A percentile compares a stretch with the other conserved stretches of the same genome.
These are phyloP conservation scores for Butyriboletus loyo DNA, from an alignment of 768 basidiomycete species.

Conservation along the genomic window DNA sequence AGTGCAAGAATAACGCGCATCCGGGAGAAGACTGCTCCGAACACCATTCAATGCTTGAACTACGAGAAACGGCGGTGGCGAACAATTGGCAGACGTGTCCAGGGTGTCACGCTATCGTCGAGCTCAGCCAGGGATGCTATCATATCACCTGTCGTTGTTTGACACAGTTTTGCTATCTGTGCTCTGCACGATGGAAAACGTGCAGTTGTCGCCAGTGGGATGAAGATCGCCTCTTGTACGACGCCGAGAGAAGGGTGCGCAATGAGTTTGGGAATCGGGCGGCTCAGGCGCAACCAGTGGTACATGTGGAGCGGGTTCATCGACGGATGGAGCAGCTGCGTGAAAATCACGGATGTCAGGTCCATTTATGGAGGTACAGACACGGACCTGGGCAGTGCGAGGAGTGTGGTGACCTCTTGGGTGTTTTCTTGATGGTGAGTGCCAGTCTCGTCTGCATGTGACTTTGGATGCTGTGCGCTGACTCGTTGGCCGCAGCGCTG, in stretches of 20 bases:
- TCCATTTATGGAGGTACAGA: constrained; percentile 44
- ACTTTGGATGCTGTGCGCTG: not conserved
- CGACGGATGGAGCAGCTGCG: constrained; percentile 38
- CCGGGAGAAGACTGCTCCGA: constrained; percentile 38
- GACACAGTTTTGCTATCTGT: constrained; percentile 63
- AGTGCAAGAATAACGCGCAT: constrained; percentile 51
- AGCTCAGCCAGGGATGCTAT: constrained; percentile 55
- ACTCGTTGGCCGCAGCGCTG: constrained; percentile 21
- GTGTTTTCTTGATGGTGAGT: constrained; percentile 47
- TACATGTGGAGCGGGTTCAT: constrained; percentile 19
- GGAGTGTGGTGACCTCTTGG: constrained; percentile 40
- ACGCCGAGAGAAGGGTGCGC: constrained; percentile 23
- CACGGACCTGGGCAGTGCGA: constrained; percentile 45
- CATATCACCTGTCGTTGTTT: constrained; percentile 57
- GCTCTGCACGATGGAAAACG: constrained; percentile 58
- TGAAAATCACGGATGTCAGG: constrained; percentile 51
- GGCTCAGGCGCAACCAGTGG: constrained; percentile 12
- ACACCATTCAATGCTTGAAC: constrained; percentile 39
- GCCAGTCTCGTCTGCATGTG: not conserved
- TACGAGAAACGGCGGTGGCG: constrained; percentile 43
- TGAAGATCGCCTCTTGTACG: constrained; percentile 38
- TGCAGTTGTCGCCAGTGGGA: constrained; percentile 67
- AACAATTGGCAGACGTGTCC: constrained; percentile 65
- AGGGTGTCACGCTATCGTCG: constrained; percentile 52
- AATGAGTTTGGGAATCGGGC: constrained; percentile 22